Percentiles rank a stretch among this genome's conserved stretches.
Conservation (phyloP, 169 alveolate genomes). For the Plasmodium knowlesi region DNA sequence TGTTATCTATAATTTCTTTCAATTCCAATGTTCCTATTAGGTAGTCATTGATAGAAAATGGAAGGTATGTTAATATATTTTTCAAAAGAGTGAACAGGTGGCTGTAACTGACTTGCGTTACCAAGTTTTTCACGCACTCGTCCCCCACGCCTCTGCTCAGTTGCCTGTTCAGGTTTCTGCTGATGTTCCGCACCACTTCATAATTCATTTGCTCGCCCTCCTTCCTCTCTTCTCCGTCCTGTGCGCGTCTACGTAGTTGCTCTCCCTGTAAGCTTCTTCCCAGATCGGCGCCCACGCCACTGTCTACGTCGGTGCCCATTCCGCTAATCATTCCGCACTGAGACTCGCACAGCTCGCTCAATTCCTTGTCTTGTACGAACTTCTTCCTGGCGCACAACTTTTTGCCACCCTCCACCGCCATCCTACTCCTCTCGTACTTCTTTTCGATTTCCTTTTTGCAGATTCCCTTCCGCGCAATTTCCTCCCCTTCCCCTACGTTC, state of each 20-base stretch:
- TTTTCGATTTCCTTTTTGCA: conserved; percentile 33
- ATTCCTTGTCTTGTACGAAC: not conserved
- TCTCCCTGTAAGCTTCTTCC: not conserved
- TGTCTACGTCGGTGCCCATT: not conserved
- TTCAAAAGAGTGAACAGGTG: conserved; percentile 42
- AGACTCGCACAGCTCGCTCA: not conserved
- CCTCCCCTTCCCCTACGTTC: conserved; percentile 5
- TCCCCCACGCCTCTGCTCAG: conserved; percentile 66
- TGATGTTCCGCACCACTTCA: conserved; percentile 25
- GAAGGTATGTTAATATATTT: conserved; percentile 54
- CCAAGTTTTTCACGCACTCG: conserved; percentile 35
- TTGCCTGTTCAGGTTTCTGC: conserved; percentile 28
- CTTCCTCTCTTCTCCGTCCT: not conserved
- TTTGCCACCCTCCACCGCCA: not conserved
- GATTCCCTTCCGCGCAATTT: not conserved
- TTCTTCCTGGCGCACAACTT: conserved; percentile 1
- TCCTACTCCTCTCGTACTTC: conserved; percentile 30
- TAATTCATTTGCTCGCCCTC: conserved; percentile 6
- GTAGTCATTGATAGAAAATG: conserved; percentile 59
- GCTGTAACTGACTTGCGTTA: conserved; percentile 65
- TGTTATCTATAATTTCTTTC: conserved; percentile 47
- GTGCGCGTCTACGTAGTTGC: not conserved
- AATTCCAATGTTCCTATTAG: conserved; percentile 44
- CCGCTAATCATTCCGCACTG: not conserved
- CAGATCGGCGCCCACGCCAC: not conserved